Evolutionary conservation across 805 yeast genomes (phyloP).

Genomic region (Candida golubevii): DNA sequence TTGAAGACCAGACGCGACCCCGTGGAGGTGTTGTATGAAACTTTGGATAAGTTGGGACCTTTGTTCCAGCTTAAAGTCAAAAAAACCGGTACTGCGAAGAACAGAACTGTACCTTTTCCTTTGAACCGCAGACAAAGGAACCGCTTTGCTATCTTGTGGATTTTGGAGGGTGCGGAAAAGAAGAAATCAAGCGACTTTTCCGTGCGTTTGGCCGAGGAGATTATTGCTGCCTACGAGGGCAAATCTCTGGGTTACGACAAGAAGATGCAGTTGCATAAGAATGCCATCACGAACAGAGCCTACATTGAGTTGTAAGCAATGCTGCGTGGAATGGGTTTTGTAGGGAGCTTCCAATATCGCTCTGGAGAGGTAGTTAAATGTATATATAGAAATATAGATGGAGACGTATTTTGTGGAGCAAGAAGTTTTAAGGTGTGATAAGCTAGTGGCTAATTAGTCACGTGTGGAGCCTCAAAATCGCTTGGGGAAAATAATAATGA

Average conservation of each 20-base stretch:
- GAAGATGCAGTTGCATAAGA: constrained; percentile 75
- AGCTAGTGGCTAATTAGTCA: no score
- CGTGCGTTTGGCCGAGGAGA: constrained; percentile 89
- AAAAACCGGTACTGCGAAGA: constrained; percentile 84
- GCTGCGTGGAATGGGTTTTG: no score
- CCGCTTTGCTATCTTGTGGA: constrained; percentile 88
- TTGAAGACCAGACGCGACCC: constrained; percentile 77
- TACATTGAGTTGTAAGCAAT: constrained; percentile 43
- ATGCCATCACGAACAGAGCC: constrained; percentile 86
- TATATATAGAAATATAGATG: no score
- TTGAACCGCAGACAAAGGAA: constrained; percentile 76
- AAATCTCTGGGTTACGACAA: constrained; percentile 81
- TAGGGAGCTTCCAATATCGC: no score
- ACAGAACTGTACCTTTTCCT: constrained; percentile 76
- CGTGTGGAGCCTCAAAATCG: no score
- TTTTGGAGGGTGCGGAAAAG: constrained; percentile 75
- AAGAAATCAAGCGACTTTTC: constrained; percentile 77
- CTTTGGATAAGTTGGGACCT: constrained; percentile 81
- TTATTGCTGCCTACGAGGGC: constrained; percentile 71
- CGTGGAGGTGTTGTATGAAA: constrained; percentile 63
- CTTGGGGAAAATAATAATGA: no score
- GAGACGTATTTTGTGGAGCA: no score
- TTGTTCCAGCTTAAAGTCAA: constrained; percentile 70
- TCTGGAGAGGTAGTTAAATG: no score
- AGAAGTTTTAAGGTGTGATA: no score